A percentile compares a stretch with the other conserved stretches of the same genome.
phyloP scores from a whole-genome alignment of 495 filamentous ascomycete genomes.

The Hypomontagnella monticulosa region DNA sequence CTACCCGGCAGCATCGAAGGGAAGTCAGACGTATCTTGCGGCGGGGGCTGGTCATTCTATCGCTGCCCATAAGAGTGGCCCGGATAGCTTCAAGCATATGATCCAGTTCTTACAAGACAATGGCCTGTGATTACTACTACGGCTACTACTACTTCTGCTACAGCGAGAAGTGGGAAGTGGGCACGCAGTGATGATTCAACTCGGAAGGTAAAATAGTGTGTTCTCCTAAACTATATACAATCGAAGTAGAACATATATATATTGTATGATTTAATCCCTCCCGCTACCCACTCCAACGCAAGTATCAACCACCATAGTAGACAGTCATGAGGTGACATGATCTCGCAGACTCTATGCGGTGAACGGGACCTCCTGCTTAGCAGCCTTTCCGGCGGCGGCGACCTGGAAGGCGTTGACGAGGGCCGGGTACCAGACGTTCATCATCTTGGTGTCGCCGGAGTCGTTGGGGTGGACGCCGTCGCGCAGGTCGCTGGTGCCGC shows the following conservation, averaged over 20 bases:
- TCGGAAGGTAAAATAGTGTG: no score
- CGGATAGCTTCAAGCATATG: slow-evolving; percentile 22
- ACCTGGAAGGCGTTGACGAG: slow-evolving; percentile 52
- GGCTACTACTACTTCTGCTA: no score
- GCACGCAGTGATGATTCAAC: no score
- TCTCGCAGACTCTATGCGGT: slow-evolving; percentile 12
- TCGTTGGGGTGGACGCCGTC: slow-evolving; percentile 62
- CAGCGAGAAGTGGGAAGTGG: no score
- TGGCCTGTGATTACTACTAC: slow-evolving; percentile 5
- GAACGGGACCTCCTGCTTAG: slow-evolving; percentile 32
- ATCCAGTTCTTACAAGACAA: slow-evolving; percentile 17
- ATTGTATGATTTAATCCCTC: background rate
- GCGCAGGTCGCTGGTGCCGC: slow-evolving; percentile 47
- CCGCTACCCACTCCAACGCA: background rate
- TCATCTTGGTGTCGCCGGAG: slow-evolving; percentile 58
- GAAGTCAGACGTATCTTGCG: slow-evolving; percentile 15
- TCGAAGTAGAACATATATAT: background rate
- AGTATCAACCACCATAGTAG: background rate
- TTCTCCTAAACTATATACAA: no score
- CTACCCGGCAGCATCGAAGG: no score
- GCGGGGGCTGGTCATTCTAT: slow-evolving; percentile 14
- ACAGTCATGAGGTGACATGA: background rate
- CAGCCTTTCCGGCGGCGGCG: slow-evolving; percentile 40
- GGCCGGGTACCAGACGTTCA: slow-evolving; percentile 55
- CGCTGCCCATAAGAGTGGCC: slow-evolving; percentile 11